phyloP scores from a whole-genome alignment of 805 yeast species.

The Henningerozyma blattae region DNA sequence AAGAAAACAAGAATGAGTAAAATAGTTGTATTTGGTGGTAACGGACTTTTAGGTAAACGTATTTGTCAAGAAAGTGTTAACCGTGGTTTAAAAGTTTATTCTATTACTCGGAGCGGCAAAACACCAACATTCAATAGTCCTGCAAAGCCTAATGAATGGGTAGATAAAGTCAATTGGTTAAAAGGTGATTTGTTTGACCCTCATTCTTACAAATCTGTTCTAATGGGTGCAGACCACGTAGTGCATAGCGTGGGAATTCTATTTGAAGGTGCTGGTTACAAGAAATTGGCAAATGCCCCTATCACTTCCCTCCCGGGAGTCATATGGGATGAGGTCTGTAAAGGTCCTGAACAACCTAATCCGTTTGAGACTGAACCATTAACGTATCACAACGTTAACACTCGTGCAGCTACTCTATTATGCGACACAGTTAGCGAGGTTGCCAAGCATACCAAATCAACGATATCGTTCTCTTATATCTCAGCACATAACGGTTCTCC shows the following conservation, averaged over 20 bases:
- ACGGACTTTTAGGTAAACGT: slow-evolving; percentile 65
- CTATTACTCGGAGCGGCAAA: slow-evolving; percentile 55
- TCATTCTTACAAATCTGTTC: slow-evolving; percentile 35
- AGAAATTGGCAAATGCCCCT: slow-evolving; percentile 30
- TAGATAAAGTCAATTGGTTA: slow-evolving; percentile 49
- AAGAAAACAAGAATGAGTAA: too few relatives aligned
- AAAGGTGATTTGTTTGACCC: slow-evolving; percentile 61
- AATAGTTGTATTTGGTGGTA: slow-evolving; percentile 76
- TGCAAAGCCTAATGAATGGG: slow-evolving; percentile 35
- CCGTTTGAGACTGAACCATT: not conserved
- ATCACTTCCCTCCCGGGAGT: not conserved
- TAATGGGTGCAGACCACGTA: slow-evolving; percentile 47
- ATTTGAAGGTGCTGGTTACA: slow-evolving; percentile 59
- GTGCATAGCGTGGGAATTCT: slow-evolving; percentile 78
- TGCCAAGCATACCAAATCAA: not conserved
- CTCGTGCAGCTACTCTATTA: not conserved
- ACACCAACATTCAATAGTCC: slow-evolving; percentile 28
- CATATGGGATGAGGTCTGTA: not conserved
- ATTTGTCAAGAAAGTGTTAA: slow-evolving; percentile 58
- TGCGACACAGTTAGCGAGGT: not conserved
- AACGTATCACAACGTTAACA: not conserved
- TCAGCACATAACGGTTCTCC: slow-evolving; percentile 73
- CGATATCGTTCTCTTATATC: slow-evolving; percentile 48
- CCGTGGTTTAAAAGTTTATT: slow-evolving; percentile 53
- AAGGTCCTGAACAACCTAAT: too few relatives aligned